phyloP scores from a whole-genome alignment of 2,329 filamentous ascomycete species.

The Pleomassaria siparia region DNA sequence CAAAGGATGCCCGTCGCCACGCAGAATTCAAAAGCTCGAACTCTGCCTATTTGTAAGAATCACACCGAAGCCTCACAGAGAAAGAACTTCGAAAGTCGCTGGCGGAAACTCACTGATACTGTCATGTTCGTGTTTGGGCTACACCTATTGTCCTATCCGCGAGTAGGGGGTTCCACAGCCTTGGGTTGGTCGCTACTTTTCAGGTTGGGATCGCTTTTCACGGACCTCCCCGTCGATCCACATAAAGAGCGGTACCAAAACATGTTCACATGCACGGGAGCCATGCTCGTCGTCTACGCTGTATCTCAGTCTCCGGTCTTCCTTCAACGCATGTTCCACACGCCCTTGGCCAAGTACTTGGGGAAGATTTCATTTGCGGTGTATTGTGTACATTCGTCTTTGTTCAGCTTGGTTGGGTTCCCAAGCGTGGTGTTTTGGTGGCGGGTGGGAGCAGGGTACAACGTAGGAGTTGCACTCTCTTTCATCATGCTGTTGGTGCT shows the following conservation, averaged over 20 bases:
- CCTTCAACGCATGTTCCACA: slow-evolving; percentile 17
- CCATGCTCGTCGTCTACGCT: not conserved
- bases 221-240: too few relatives aligned
- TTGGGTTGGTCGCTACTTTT: not conserved
- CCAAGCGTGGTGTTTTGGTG: slow-evolving; percentile 4
- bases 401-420: slow-evolving; percentile 11
- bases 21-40: too few relatives aligned
- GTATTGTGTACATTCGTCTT: slow-evolving; percentile 46
- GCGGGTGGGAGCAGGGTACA: slow-evolving; percentile 8
- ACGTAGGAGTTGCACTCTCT: slow-evolving; percentile 6
- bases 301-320: not conserved
- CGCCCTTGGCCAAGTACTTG: slow-evolving; percentile 47
- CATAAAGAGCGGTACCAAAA: too few relatives aligned
- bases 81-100: too few relatives aligned
- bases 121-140: not conserved
- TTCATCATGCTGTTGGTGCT: slow-evolving; percentile 4
- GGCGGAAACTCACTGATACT: not conserved
- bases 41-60: too few relatives aligned
- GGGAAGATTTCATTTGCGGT: slow-evolving; percentile 52
- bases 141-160: not conserved
- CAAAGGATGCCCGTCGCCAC: too few relatives aligned
- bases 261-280: too few relatives aligned
- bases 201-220: not conserved
- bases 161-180: not conserved
- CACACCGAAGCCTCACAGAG: too few relatives aligned